Percentiles rank a stretch among this genome's conserved stretches.
Evolutionary conservation across 257 asterid species (phyloP).

Genomic region (Asclepias syriaca): DNA sequence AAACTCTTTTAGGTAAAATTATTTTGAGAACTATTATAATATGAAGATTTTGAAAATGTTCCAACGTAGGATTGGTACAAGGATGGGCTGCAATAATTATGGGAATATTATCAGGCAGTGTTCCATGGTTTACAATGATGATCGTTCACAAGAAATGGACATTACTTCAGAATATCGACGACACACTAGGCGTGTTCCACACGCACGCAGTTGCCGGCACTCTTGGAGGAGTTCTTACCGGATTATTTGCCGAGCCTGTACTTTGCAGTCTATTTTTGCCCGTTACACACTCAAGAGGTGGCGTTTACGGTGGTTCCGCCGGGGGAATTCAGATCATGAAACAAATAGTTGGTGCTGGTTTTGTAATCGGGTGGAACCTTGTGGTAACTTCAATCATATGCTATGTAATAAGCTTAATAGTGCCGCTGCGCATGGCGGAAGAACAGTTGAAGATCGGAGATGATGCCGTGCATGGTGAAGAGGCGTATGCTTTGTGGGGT

Average conservation of each 20-base stretch:
- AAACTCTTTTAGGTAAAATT: too few relatives aligned
- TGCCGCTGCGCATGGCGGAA: slow-evolving; percentile 64
- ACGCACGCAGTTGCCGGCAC: slow-evolving; percentile 65
- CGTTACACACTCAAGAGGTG: slow-evolving; percentile 57
- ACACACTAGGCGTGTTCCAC: slow-evolving; percentile 67
- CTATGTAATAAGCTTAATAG: slow-evolving; percentile 26
- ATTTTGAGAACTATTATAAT: too few relatives aligned
- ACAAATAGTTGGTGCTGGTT: slow-evolving; percentile 57
- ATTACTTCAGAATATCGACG: slow-evolving; percentile 57
- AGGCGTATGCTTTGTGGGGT: slow-evolving; percentile 72
- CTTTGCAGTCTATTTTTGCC: slow-evolving; percentile 54
- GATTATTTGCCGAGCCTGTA: slow-evolving; percentile 52
- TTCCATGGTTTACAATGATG: slow-evolving; percentile 78
- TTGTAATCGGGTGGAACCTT: slow-evolving; percentile 60
- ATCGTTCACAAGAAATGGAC: slow-evolving; percentile 49
- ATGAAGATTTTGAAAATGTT: too few relatives aligned
- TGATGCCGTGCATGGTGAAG: slow-evolving; percentile 72
- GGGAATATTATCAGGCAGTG: slow-evolving; percentile 62
- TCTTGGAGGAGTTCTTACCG: slow-evolving; percentile 59
- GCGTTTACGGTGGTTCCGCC: slow-evolving; percentile 46
- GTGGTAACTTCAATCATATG: slow-evolving; percentile 52
- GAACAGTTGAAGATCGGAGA: slow-evolving; percentile 52
- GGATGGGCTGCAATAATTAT: slow-evolving; percentile 67
- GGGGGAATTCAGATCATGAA: slow-evolving; percentile 51
- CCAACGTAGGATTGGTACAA: slow-evolving; percentile 44